Base-by-base conservation (phyloP, 306 rosid species). In the Canavalia ensiformis region DNA sequence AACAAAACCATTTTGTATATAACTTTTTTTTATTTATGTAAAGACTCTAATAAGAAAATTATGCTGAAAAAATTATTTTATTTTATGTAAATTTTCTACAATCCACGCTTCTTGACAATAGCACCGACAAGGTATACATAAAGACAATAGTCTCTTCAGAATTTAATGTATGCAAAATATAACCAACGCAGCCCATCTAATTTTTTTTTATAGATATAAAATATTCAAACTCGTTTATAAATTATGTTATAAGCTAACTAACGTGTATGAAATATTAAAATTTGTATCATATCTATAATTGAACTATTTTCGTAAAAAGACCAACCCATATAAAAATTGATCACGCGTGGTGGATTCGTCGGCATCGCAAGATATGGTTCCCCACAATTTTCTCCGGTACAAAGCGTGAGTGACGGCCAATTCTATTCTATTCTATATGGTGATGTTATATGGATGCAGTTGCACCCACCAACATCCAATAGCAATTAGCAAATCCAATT, bases 281-380 rank as follows among this genome's bases (percentile, higher is more conserved):
- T 18, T 18, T 18, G 25, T 18, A 18, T 18, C 25, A 18, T 18
- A 18, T 18, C 25, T 18, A 18, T 18, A 18, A 18, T 18, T 18
- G 25, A 18, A 18, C 25, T 18, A 18, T 18, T 18, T 18, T 18
- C 25, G 25, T 18, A 18, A 18, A 18, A 18, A 18, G 25, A 18
- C 72, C 9, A 51, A 42, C 34, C 30, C 39, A 25, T 8, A 31
- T 70, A 12, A 51, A 76, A 44, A 58, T 6, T 57, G 58, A 62
- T 83, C 49, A 83, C 54, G 83, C 86, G 70, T 72, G 65, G 29
- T 34, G 63, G 80, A 83, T 83, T 47, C 13, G 71, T 83, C 77
- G 45, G 68, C 74, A n/a, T 62, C 35, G 67, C 9, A 83, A 52
- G 60, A 76, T 83, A 41, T 76, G 45, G 75, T 83, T 52, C 44